Evolutionary conservation across 2,329 filamentous ascomycete genomes (phyloP), one percentile per base, ranked within the genome.

Genomic region (Parastagonospora avenae): DNA sequence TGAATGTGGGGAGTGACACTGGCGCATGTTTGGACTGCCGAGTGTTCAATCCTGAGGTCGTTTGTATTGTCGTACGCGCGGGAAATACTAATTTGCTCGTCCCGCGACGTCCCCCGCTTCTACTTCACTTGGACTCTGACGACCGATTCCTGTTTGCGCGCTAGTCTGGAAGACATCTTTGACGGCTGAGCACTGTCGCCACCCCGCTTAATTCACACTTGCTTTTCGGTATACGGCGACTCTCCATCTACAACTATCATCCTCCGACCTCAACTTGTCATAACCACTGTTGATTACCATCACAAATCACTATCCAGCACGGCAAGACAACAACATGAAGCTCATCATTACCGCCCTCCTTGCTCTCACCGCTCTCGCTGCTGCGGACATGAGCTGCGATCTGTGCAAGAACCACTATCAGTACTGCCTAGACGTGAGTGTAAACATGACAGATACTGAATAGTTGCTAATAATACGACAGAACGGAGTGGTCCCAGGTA

Each of bases 371-470:
- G 14, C 48, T 16, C 27, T 46, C 31, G n/a, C 42, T 9, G 30
- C 36, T 8, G 36, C 35, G 11, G 44, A 32, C 30, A 14, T 46
- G 7, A 45, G 48, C 36, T 62, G 59, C 42, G 24, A 48, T 12
- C 14, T 28, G 4, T 60, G 57, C 19, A 33, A 44, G 11, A 8
- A 31, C 1, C 35, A 15, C 28, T 60, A 48, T 50, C 6, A 54
- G 4, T 60, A 54, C 31, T 62, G 59, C 45, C 27, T 48, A 16
- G 28, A 52, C 16, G 59, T 60, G 50, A 43, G 40, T 39, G 7
- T 8, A 4, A 10, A n/a, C 4, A 27, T 10, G 10, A 1, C 10
- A 11, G 14, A 16, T 2, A 2, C 37, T 29, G 8, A 14, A 12
- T 19, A 8, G 3, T 33, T 6, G 39, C 50, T 45, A 19, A 53